Conservation (phyloP, 148 eudicot genomes). For the Dianthus caryophyllus region DNA sequence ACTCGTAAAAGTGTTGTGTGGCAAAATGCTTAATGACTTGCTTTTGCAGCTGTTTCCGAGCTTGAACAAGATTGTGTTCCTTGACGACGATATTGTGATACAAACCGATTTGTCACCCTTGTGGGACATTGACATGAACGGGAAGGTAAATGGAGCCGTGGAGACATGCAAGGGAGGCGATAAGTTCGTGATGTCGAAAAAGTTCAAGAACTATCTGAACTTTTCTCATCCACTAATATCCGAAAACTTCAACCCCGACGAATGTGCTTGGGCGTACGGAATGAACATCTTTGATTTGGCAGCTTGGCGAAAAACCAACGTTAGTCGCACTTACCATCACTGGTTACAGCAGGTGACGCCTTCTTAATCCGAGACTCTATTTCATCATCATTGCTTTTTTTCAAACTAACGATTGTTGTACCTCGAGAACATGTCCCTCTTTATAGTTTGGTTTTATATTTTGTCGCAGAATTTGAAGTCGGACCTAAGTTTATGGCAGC, state of each 20-base stretch:
- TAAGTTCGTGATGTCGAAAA: conserved; percentile 82
- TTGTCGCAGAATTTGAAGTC: conserved; percentile 78
- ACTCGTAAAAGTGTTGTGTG: too few species aligned
- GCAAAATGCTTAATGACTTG: too few species aligned
- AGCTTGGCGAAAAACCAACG: conserved; percentile 81
- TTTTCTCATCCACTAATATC: conserved; percentile 83
- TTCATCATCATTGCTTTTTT: neutral
- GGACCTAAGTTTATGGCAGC: conserved; percentile 91
- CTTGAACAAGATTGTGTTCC: conserved; percentile 68
- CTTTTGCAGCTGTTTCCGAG: conserved; percentile 75
- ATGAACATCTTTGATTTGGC: conserved; percentile 86
- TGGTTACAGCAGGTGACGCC: conserved; percentile 71
- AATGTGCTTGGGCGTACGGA: conserved; percentile 98
- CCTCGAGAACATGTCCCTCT: neutral
- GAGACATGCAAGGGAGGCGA: conserved; percentile 87
- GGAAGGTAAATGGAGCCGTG: conserved; percentile 88
- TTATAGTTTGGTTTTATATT: neutral
- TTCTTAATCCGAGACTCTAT: too few species aligned
- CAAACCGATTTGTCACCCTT: conserved; percentile 81
- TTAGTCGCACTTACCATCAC: conserved; percentile 63
- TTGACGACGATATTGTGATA: conserved; percentile 83
- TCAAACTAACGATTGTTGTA: too few species aligned
- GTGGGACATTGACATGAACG: conserved; percentile 84
- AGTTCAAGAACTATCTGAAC: conserved; percentile 67
- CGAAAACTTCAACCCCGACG: conserved; percentile 53